These are phyloP conservation scores for Microbotryum lychnidis-dioicae DNA, from an alignment of 1,284 basidiomycete species.

Conservation along the genomic window DNA sequence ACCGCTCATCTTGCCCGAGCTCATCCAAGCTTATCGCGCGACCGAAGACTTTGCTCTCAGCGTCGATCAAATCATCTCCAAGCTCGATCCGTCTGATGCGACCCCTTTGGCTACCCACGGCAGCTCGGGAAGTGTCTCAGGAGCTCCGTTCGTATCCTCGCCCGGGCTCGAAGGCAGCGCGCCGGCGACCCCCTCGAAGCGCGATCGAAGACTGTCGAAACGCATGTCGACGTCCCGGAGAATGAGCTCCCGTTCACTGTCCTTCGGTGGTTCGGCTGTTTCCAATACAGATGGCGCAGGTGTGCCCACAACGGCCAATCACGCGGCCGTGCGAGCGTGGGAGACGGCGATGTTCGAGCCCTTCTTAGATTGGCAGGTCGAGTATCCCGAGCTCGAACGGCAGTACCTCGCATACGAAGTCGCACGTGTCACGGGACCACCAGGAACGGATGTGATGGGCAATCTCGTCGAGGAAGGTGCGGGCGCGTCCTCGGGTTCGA, in stretches of 20 bases:
- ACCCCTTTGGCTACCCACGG: slow-evolving; percentile 2
- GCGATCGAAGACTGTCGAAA: slow-evolving; percentile 50
- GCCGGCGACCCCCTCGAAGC: slow-evolving; percentile 36
- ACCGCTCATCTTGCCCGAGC: slow-evolving; percentile 54
- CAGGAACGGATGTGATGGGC: background rate
- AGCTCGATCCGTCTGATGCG: slow-evolving; percentile 21
- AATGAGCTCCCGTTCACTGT: slow-evolving; percentile 18
- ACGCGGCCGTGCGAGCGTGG: slow-evolving; percentile 50
- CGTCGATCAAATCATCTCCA: slow-evolving; percentile 57
- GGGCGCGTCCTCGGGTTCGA: background rate
- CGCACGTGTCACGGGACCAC: slow-evolving; percentile 40
- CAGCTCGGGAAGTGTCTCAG: slow-evolving; percentile 2
- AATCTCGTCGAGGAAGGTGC: background rate
- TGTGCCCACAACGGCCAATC: slow-evolving; percentile 1
- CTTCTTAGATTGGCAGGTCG: slow-evolving; percentile 76
- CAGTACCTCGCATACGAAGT: slow-evolving; percentile 57
- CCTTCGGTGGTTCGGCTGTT: slow-evolving; percentile 5
- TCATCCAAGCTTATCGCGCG: slow-evolving; percentile 60
- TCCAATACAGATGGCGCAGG: slow-evolving; percentile 9
- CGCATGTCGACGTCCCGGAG: slow-evolving; percentile 61
- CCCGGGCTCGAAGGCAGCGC: slow-evolving; percentile 16
- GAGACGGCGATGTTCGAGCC: slow-evolving; percentile 83
- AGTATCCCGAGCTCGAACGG: slow-evolving; percentile 68
- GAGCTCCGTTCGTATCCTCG: background rate
- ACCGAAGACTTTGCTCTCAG: slow-evolving; percentile 71